Percentiles rank a stretch among this genome's conserved stretches.
Conservation (phyloP, 805 yeast genomes). For the Cyberlindnera galapagoensis region DNA sequence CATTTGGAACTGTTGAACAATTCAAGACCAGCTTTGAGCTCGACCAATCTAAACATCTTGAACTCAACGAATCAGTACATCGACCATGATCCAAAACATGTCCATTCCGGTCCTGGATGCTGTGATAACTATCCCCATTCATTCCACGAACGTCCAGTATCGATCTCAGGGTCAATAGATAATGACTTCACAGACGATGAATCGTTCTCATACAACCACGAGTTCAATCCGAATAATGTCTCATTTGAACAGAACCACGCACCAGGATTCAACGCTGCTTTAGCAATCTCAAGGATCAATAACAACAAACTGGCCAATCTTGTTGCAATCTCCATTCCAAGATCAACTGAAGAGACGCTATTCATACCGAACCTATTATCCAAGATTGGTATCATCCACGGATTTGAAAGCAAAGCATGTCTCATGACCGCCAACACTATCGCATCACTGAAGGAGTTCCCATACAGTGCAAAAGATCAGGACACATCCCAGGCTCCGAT, state of each 20-base stretch:
- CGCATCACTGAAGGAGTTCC: slow-evolving; percentile 56
- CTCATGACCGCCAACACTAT: slow-evolving; percentile 62
- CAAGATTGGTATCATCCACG: slow-evolving; percentile 61
- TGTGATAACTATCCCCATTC: slow-evolving; percentile 49
- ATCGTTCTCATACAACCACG: slow-evolving; percentile 5
- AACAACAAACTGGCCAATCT: slow-evolving; percentile 39
- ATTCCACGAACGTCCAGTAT: slow-evolving; percentile 55
- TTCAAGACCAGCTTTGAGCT: slow-evolving; percentile 23
- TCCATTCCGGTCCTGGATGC: slow-evolving; percentile 49
- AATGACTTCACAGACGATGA: slow-evolving; percentile 46
- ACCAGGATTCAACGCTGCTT: slow-evolving; percentile 68
- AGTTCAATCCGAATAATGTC: slow-evolving; percentile 25
- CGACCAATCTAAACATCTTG: slow-evolving; percentile 28
- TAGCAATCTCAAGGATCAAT: slow-evolving; percentile 54
- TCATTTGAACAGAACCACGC: slow-evolving; percentile 64
- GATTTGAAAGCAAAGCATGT: slow-evolving; percentile 67
- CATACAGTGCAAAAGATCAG: slow-evolving; percentile 16
- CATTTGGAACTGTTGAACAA: slow-evolving; percentile 39
- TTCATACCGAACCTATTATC: slow-evolving; percentile 69
- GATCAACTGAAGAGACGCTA: slow-evolving; percentile 73
- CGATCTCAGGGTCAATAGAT: slow-evolving; percentile 56
- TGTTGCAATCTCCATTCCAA: slow-evolving; percentile 68
- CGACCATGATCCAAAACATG: slow-evolving; percentile 26
- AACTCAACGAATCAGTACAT: slow-evolving; percentile 22
- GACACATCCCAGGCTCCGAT: slow-evolving; percentile 15